Evolutionary conservation across 1,139 yeast genomes (phyloP).

Genomic region (Magnusiomyces suaveolens): DNA sequence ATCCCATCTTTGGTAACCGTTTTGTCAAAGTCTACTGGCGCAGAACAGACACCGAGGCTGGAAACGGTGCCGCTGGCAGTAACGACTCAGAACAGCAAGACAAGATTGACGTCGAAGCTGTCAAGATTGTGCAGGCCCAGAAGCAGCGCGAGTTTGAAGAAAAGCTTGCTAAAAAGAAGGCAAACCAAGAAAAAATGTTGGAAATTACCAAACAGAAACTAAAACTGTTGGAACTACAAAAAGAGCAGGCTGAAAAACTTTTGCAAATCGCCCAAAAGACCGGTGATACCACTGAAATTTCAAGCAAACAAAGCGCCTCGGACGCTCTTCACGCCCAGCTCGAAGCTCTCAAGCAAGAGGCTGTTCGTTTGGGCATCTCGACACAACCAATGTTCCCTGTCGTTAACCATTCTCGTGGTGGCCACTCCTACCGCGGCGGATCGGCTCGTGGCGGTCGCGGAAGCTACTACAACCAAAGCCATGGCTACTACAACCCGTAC

Average conservation of each 20-base stretch:
- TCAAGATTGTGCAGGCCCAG: conserved; percentile 32
- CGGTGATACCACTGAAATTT: conserved; percentile 22
- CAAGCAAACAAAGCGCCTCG: conserved; percentile 25
- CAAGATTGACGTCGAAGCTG: conserved; percentile 33
- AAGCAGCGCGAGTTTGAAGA: conserved; percentile 38
- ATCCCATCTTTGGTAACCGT: conserved; percentile 40
- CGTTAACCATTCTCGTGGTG: conserved; percentile 5
- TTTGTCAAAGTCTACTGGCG: conserved; percentile 42
- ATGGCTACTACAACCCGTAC: conserved; percentile 19
- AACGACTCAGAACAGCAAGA: conserved; percentile 17
- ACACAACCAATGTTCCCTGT: conserved; percentile 4
- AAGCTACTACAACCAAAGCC: conserved; percentile 23
- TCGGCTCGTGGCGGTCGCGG: conserved; percentile 14
- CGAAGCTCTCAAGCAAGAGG: conserved; percentile 32
- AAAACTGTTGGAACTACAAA: conserved; percentile 28
- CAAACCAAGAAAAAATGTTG: conserved; percentile 30
- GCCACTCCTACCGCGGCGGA: conserved; percentile 11
- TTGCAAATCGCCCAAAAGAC: conserved; percentile 24
- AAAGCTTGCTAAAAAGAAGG: conserved; percentile 31
- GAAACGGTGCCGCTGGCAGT: conserved; percentile 9
- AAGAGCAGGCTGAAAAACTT: conserved; percentile 28
- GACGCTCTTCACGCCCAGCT: conserved; percentile 31
- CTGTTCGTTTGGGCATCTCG: conserved; percentile 26
- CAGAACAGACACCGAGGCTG: conserved; percentile 15
- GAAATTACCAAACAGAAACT: conserved; percentile 32